Conservation (phyloP, 345 rosid species). For the Murraya koenigii region DNA sequence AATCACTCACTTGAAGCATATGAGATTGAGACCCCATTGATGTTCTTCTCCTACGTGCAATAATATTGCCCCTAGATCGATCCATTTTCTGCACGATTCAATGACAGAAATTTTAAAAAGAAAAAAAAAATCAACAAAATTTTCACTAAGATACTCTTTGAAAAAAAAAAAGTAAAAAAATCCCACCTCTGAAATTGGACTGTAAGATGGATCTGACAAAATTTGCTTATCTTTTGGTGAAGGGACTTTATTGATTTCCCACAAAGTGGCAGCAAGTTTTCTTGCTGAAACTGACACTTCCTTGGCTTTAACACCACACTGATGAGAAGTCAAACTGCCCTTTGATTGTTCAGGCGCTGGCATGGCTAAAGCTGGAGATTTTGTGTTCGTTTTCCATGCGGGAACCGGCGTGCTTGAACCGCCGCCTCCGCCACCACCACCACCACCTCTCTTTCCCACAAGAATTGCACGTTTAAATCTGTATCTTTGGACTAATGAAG, state of each 20-base stretch:
- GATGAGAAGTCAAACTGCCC: conserved; percentile 21
- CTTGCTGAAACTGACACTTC: conserved; percentile 64
- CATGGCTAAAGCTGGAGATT: conserved; percentile 38
- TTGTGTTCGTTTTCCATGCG: conserved; percentile 46
- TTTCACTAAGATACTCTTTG: neutral
- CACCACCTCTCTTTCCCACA: conserved; percentile 47
- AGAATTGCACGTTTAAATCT: conserved; percentile 80
- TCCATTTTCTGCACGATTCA: conserved; percentile 42
- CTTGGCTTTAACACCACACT: conserved; percentile 25
- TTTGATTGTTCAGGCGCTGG: conserved; percentile 32
- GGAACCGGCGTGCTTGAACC: conserved; percentile 67
- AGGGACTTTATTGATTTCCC: conserved; percentile 73
- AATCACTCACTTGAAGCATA: conserved; percentile 39
- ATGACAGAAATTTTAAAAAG: neutral
- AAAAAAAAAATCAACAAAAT: neutral
- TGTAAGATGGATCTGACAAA: conserved; percentile 56
- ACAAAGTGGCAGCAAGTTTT: conserved; percentile 81
- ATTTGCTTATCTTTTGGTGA: conserved; percentile 30
- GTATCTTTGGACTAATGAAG: conserved; percentile 64
- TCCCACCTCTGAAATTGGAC: conserved; percentile 54
- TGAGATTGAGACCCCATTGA: conserved; percentile 35
- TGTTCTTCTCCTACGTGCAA: conserved; percentile 36
- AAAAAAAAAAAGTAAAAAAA: neutral
- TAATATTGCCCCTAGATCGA: conserved; percentile 22
- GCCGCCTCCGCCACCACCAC: too few relatives aligned